Conservation (phyloP, 495 filamentous ascomycete species). For the Aspergillus affinis region DNA sequence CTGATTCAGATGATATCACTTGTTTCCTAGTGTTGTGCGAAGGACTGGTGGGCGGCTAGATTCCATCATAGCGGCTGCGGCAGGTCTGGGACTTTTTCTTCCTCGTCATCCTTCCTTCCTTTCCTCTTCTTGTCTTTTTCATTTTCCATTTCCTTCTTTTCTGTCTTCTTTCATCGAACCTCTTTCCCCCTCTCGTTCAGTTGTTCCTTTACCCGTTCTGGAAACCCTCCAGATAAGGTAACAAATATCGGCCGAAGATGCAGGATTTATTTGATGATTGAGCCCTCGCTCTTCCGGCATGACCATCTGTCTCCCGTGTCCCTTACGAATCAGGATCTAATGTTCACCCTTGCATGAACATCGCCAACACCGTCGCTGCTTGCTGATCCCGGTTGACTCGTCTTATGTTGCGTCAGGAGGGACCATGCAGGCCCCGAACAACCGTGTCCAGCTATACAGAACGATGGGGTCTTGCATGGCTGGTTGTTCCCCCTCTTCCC, state of each 20-base stretch:
- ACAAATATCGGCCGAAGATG: not conserved
- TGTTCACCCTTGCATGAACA: slow-evolving; percentile 22
- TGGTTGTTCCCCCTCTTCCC: not conserved
- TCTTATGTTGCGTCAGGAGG: slow-evolving; percentile 1
- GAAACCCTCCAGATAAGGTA: not conserved
- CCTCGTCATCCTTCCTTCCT: not conserved
- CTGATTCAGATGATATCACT: not conserved
- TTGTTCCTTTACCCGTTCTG: slow-evolving; percentile 5
- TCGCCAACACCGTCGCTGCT: slow-evolving; percentile 15
- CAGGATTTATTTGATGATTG: slow-evolving; percentile 7
- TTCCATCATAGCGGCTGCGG: not conserved
- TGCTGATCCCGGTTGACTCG: slow-evolving; percentile 16
- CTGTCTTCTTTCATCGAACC: not conserved
- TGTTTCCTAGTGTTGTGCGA: not conserved
- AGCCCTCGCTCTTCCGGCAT: not conserved
- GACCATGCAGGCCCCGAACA: not conserved
- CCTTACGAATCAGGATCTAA: slow-evolving; percentile 14
- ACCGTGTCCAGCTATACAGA: not conserved
- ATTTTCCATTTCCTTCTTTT: slow-evolving; percentile 1
- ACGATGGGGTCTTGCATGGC: not conserved
- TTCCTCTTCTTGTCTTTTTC: slow-evolving; percentile 8
- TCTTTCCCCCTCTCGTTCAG: not conserved
- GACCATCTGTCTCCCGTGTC: slow-evolving; percentile 3
- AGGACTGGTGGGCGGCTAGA: not conserved
- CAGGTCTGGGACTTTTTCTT: not conserved